Conservation (phyloP, 1,284 basidiomycete species). For the Spongispora temasekensis region DNA sequence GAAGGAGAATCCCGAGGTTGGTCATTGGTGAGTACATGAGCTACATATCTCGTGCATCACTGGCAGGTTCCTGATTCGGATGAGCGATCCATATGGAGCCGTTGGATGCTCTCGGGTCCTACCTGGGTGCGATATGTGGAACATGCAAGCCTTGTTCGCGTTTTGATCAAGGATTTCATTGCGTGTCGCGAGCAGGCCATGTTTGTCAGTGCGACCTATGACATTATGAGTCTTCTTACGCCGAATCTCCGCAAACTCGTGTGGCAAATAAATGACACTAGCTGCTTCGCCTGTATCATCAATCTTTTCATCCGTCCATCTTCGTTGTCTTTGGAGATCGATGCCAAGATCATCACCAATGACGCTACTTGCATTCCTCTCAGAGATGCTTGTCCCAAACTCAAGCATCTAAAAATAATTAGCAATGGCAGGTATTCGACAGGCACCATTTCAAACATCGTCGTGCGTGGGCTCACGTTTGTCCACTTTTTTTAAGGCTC, state of each 20-base stretch:
- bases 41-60: neutral
- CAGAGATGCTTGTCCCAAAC: slow-evolving; percentile 16
- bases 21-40: slow-evolving; percentile 19
- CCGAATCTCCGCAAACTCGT: slow-evolving; percentile 25
- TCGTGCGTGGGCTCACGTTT: slow-evolving; percentile 18
- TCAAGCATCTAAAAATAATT: slow-evolving; percentile 23
- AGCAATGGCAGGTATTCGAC: slow-evolving; percentile 20
- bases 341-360: slow-evolving; percentile 20
- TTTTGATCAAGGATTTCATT: slow-evolving; percentile 14
- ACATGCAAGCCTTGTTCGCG: slow-evolving; percentile 18
- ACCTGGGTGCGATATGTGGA: slow-evolving; percentile 22
- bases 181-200: no score
- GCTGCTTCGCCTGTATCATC: slow-evolving; percentile 4
- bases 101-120: slow-evolving; percentile 16
- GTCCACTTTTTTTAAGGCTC: no score
- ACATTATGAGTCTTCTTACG: slow-evolving; percentile 25
- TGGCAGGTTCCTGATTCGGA: neutral
- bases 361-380: slow-evolving; percentile 13
- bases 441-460: slow-evolving; percentile 17
- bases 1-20: slow-evolving; percentile 15
- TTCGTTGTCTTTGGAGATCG: slow-evolving; percentile 24
- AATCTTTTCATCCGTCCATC: slow-evolving; percentile 27
- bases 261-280: slow-evolving; percentile 12
- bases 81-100: slow-evolving; percentile 12
- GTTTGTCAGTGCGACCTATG: no score